Conservation (phyloP, 306 rosid species). For the Pterocarpus santalinus region DNA sequence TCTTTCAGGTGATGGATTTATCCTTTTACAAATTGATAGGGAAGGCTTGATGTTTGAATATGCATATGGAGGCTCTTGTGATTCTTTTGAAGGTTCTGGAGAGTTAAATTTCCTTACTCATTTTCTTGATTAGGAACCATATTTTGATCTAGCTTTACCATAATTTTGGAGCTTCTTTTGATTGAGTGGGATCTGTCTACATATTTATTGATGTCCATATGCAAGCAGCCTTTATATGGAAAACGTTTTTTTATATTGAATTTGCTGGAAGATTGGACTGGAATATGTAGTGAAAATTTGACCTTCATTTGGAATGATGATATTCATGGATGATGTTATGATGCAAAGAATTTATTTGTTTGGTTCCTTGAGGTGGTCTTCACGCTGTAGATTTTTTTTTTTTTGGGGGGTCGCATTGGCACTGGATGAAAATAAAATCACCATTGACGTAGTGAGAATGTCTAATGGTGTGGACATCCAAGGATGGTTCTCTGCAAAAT, state of each 20-base stretch:
- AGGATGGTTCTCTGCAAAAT: constrained; percentile 32
- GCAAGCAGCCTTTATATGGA: constrained; percentile 34
- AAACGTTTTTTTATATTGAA: constrained; percentile 33
- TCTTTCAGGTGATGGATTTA: constrained; percentile 52
- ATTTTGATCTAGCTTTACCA: constrained; percentile 29
- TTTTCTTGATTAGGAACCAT: constrained; percentile 49
- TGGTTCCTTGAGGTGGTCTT: constrained; percentile 45
- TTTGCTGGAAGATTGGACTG: constrained; percentile 40
- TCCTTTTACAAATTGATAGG: constrained; percentile 51
- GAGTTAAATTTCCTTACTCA: constrained; percentile 41
- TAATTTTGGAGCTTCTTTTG: constrained; percentile 42
- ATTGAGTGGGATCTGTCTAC: constrained; percentile 36
- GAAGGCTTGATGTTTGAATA: constrained; percentile 42
- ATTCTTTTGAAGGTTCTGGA: constrained; percentile 45
- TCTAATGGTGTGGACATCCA: constrained; percentile 35
- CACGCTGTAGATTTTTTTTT: not conserved
- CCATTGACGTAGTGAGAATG: constrained; percentile 5
- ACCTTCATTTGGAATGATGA: constrained; percentile 37
- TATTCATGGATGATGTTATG: constrained; percentile 42
- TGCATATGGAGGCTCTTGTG: constrained; percentile 54
- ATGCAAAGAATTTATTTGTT: constrained; percentile 39
- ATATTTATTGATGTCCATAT: constrained; percentile 39
- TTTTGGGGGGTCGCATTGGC: constrained; percentile 10
- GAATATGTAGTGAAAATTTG: constrained; percentile 22
- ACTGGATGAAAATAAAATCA: constrained; percentile 26